Base-by-base conservation (phyloP, 2,329 filamentous ascomycete species). In the Aspergillus quadrilineatus region DNA sequence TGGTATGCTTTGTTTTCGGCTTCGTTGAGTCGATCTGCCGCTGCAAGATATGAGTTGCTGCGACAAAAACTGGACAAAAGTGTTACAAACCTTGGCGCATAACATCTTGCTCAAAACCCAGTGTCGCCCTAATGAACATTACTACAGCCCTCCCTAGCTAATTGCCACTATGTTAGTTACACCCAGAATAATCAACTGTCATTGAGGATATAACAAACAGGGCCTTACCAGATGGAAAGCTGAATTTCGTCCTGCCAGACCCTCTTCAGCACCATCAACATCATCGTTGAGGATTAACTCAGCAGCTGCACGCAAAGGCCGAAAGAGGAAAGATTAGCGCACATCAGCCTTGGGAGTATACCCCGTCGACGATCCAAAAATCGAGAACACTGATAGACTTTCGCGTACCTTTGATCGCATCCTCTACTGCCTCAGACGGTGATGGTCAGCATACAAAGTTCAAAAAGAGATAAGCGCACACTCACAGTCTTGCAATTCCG, bases 21-120 rank as follows among this genome's bases (percentile, higher is more conserved):
- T 44, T 89, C 85, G 50, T 81, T 82, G 28, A 99, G 80, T 48
- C 85, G 82, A 28, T 85, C 82, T 12, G 85, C 85, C 22, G 94
- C 91, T 83, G 60, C 29, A 28, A 50, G 66, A 37, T 65, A 62
- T 69, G 52, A 68, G 60, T 50, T 41, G 29, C 17, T 42, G 28
- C 2, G 15, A 22, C 32, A 2, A n/a, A 36, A 15, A 29, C 22
- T 30, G 2, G 32, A 9, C 22, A 1, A 41, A 39, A 50, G 28
- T 44, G 42, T 50, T 53, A 58, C 74, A 58, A 53, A 83, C 82
- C 82, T 77, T 95, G 86, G 55, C 85, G 85, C 88, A 97, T 94
- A 63, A 95, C 82, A 3, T 94, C 87, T 73, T 95, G 92, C 75
- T 97, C 94, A 66, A 96, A 94, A 1, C 92, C 92, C 1, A 97